phyloP scores from a whole-genome alignment of 768 basidiomycete genomes.

The Lentinus brumalis region DNA sequence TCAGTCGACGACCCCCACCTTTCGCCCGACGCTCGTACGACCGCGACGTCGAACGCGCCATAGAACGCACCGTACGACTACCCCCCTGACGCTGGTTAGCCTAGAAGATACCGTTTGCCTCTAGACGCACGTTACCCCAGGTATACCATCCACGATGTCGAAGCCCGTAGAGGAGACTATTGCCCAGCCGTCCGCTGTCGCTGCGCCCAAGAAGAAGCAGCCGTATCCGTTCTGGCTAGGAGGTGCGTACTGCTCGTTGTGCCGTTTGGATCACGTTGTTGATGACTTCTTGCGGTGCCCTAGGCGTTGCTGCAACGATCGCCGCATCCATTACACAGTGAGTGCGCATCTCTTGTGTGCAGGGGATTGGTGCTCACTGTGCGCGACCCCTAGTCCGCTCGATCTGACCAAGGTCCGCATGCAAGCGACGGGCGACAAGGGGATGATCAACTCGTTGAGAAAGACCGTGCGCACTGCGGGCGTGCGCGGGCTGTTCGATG shows the following conservation, averaged over 20 bases:
- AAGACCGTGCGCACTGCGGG: conserved; percentile 86
- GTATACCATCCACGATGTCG: conserved; percentile 9
- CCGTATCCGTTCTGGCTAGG: conserved; percentile 89
- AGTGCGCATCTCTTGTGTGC: conserved; percentile 25
- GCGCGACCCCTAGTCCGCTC: conserved; percentile 53
- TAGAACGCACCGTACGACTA: background rate
- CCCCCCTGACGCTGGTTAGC: background rate
- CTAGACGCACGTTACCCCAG: background rate
- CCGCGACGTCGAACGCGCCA: background rate
- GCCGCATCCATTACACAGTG: conserved; percentile 89
- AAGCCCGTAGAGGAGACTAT: conserved; percentile 16
- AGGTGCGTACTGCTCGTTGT: conserved; percentile 44
- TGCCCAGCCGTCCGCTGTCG: conserved; percentile 1
- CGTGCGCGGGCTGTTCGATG: conserved; percentile 78
- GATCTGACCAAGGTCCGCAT: conserved; percentile 91
- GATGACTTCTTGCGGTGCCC: conserved; percentile 2
- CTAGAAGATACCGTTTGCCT: conserved; percentile 11
- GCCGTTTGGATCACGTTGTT: background rate
- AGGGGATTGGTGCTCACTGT: background rate
- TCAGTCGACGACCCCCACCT: background rate
- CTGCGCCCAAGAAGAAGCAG: conserved; percentile 48
- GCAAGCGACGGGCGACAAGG: conserved; percentile 90
- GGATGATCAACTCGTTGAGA: conserved; percentile 80
- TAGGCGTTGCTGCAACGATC: conserved; percentile 79
- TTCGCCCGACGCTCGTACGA: conserved; percentile 9